Evolutionary conservation across 83 land plant species (phyloP).

Genomic region (Diphasiastrum complanatum): DNA sequence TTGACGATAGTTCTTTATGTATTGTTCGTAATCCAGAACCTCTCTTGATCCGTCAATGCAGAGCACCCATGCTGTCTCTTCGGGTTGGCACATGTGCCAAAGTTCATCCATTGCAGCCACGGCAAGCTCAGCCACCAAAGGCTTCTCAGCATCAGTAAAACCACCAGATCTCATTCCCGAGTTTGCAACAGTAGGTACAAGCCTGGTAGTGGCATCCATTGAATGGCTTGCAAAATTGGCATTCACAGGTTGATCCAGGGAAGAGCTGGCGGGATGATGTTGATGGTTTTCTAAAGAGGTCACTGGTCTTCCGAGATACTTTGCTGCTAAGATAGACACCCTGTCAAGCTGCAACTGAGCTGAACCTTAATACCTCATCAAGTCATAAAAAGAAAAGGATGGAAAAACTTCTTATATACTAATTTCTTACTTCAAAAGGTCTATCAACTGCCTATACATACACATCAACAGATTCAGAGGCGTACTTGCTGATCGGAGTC

Average conservation of each 20-base stretch:
- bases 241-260: constrained; percentile 17
- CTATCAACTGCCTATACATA: too few species aligned
- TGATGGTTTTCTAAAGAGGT: background rate
- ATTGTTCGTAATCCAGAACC: constrained; percentile 56
- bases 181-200: constrained; percentile 14
- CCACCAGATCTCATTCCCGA: constrained; percentile 15
- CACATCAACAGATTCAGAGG: too few species aligned
- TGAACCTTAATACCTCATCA: background rate
- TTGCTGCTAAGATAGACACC: constrained; percentile 26
- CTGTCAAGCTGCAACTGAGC: constrained; percentile 15
- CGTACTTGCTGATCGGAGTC: too few species aligned
- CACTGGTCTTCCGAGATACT: constrained; percentile 21
- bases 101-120: constrained; percentile 62
- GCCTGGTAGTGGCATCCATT: background rate
- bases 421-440: too few species aligned
- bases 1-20: constrained; percentile 45
- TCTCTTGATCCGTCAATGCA: constrained; percentile 27
- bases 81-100: constrained; percentile 29
- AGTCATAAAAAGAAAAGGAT: background rate
- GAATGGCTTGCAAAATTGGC: constrained; percentile 6
- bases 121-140: constrained; percentile 65
- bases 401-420: background rate
- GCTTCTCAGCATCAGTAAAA: constrained; percentile 58
- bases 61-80: constrained; percentile 7
- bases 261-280: constrained; percentile 19